These are phyloP conservation scores for Helianthus tuberosus DNA, from an alignment of 129 eudicot genomes.

Conservation along the genomic window DNA sequence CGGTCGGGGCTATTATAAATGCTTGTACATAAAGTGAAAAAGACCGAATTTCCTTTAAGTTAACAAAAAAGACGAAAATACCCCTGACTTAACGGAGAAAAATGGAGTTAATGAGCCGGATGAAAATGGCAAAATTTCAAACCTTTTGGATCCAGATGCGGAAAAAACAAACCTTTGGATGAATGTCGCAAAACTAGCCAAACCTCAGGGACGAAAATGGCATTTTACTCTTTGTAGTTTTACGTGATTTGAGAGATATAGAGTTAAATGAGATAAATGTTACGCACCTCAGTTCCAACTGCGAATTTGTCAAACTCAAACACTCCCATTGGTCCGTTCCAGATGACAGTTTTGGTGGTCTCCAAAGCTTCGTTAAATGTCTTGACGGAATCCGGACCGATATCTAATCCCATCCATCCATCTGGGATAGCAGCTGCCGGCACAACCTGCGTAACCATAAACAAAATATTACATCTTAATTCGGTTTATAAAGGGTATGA, in stretches of 20 bases:
- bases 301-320: conserved; percentile 64
- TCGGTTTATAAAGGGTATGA: background rate
- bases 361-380: conserved; percentile 67
- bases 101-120: too few species aligned
- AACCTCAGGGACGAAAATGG: too few species aligned
- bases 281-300: conserved; percentile 67
- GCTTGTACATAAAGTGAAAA: too few species aligned
- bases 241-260: background rate
- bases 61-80: too few species aligned
- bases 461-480: background rate
- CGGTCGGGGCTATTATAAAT: too few species aligned
- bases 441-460: conserved; percentile 41
- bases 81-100: too few species aligned
- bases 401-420: conserved; percentile 81
- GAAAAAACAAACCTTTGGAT: too few species aligned
- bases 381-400: conserved; percentile 70
- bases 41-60: too few species aligned
- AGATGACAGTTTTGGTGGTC: conserved; percentile 56
- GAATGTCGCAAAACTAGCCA: too few species aligned
- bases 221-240: too few species aligned
- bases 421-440: conserved; percentile 68
- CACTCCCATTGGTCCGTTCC: conserved; percentile 75
- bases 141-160: too few species aligned
- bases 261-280: conserved; percentile 4
- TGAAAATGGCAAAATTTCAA: too few species aligned